Conservation (phyloP, 1,139 yeast genomes). For the Sugiyamaella paludigena region DNA sequence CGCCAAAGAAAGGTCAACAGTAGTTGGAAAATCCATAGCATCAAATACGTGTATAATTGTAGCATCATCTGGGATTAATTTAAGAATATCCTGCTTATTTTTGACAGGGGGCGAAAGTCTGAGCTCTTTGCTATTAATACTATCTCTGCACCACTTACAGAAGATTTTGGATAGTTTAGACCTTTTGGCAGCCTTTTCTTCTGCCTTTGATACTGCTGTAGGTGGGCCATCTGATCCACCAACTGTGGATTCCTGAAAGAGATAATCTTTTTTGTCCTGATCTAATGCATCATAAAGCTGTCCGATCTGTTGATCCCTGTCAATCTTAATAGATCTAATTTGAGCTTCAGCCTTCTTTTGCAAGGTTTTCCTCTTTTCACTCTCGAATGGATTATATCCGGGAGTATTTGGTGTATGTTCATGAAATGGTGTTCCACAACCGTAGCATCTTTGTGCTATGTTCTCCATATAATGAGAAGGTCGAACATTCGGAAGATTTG, state of each 20-base stretch:
- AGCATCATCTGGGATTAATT: conserved; percentile 48
- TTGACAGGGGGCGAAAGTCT: conserved; percentile 21
- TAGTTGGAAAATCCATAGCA: conserved; percentile 68
- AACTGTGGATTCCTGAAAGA: conserved; percentile 20
- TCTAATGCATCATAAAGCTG: conserved; percentile 15
- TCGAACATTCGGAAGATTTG: not conserved
- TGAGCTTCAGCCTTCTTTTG: not conserved
- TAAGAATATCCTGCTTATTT: conserved; percentile 32
- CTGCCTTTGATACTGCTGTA: conserved; percentile 4
- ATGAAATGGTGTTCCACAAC: conserved; percentile 57
- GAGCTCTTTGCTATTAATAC: conserved; percentile 14
- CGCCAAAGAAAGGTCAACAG: conserved; percentile 45
- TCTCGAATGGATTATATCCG: conserved; percentile 42
- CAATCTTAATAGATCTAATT: conserved; percentile 1
- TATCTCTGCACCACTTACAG: conserved; percentile 24
- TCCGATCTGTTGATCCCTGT: conserved; percentile 1
- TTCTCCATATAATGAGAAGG: conserved; percentile 11
- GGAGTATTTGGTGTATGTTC: conserved; percentile 36
- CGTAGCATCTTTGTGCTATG: conserved; percentile 7
- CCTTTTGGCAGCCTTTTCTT: conserved; percentile 16
- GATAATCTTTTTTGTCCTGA: conserved; percentile 23
- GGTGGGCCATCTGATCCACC: conserved; percentile 14
- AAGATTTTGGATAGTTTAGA: conserved; percentile 13
- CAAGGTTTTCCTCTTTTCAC: conserved; percentile 5
- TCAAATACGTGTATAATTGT: conserved; percentile 60